phyloP scores from a whole-genome alignment of 1,284 basidiomycete species.

The Boletus sp. region DNA sequence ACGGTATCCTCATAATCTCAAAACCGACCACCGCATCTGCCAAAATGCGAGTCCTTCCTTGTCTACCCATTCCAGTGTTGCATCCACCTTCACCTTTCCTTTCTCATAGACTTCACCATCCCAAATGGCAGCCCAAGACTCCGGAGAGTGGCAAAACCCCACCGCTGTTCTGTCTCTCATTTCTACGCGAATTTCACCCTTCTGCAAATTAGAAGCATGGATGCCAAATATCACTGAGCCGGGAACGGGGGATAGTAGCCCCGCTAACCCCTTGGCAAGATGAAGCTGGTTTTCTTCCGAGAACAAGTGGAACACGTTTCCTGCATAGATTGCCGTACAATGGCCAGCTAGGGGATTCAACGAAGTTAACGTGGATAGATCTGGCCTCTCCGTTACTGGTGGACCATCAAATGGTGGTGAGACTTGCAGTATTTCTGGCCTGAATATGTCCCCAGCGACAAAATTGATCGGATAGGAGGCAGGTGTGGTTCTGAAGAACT shows the following conservation, averaged over 20 bases:
- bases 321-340: constrained; percentile 33
- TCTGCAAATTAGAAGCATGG: background rate
- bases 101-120: constrained; percentile 28
- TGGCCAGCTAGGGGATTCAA: constrained; percentile 38
- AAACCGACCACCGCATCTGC: constrained; percentile 6
- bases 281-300: constrained; percentile 32
- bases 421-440: constrained; percentile 27
- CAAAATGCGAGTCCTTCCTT: background rate
- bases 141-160: constrained; percentile 37
- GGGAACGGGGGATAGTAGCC: constrained; percentile 31
- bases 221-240: constrained; percentile 29
- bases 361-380: constrained; percentile 25
- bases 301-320: constrained; percentile 41
- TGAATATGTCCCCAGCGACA: constrained; percentile 37
- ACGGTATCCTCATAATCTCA: background rate
- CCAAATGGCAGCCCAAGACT: constrained; percentile 34
- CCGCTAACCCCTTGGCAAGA: constrained; percentile 30
- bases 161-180: background rate
- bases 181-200: background rate
- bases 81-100: constrained; percentile 29
- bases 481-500: constrained; percentile 36
- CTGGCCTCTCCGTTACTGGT: constrained; percentile 10
- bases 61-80: background rate
- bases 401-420: constrained; percentile 12
- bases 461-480: constrained; percentile 38